Conservation (phyloP, 306 rosid genomes). For the Corylus heterophylla region DNA sequence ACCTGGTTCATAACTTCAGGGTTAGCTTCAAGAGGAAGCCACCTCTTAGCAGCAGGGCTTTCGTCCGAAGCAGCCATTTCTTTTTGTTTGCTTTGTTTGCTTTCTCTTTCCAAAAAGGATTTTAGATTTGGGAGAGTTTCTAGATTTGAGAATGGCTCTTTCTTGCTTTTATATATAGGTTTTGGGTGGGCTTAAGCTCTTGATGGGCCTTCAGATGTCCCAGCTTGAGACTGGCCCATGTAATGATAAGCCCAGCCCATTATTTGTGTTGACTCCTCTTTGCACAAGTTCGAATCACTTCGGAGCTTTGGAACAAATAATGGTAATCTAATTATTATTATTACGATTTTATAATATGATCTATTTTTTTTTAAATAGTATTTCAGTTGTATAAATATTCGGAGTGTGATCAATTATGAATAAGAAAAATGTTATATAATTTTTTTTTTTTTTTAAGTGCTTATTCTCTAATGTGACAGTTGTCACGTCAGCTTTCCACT, state of each 20-base stretch:
- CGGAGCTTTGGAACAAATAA: no score
- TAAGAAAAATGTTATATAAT: no score
- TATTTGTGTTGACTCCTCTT: neutral
- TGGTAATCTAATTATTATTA: no score
- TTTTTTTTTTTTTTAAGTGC: no score
- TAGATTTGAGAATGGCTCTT: neutral
- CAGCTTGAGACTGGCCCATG: neutral
- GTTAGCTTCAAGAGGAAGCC: conserved; percentile 99
- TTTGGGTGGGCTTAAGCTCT: conserved; percentile 14
- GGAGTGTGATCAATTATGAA: no score
- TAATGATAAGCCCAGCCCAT: neutral
- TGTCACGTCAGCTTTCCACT: no score
- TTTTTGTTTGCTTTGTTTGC: neutral
- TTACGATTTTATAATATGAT: no score
- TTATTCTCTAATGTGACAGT: no score
- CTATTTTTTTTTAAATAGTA: no score
- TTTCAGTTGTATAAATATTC: no score
- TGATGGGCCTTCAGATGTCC: neutral
- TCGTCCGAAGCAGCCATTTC: conserved; percentile 59
- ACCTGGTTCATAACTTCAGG: conserved; percentile 98
- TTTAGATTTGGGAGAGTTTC: no score
- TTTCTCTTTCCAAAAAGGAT: neutral
- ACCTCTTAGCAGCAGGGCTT: conserved; percentile 58
- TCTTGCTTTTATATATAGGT: conserved; percentile 26
- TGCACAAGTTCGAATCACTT: neutral